A percentile compares a stretch with the other conserved stretches of the same genome.
phyloP scores from a whole-genome alignment of 1,284 basidiomycete genomes.

The Rhodofomes roseus region DNA sequence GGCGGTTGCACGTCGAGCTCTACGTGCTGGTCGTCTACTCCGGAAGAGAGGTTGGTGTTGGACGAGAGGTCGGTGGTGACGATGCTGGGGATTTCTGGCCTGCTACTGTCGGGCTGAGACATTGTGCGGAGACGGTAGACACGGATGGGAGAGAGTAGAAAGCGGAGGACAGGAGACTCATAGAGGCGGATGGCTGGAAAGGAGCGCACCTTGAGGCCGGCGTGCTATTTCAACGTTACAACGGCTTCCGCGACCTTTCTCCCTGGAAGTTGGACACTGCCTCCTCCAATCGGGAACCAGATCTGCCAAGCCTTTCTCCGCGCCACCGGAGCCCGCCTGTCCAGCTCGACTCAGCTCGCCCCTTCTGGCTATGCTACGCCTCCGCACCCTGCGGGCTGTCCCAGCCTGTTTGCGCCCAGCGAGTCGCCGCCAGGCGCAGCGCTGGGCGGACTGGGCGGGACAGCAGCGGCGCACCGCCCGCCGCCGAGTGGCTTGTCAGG shows the following conservation, averaged over 20 bases:
- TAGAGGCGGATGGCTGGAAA: background rate
- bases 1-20: background rate
- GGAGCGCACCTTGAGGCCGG: background rate
- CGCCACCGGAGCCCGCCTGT: background rate
- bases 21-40: background rate
- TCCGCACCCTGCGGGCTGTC: background rate
- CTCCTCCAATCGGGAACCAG: constrained; percentile 4
- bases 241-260: background rate
- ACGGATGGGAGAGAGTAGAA: background rate
- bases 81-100: constrained; percentile 20
- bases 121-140: constrained; percentile 5
- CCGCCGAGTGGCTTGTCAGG: background rate
- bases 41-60: constrained; percentile 2
- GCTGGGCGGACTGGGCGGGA: background rate
- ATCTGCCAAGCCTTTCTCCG: background rate
- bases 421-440: background rate
- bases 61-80: constrained; percentile 25
- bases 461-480: background rate
- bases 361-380: background rate
- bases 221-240: constrained; percentile 5
- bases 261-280: constrained; percentile 2
- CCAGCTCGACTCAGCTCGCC: background rate
- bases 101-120: constrained; percentile 12
- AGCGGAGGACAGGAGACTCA: background rate
- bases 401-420: background rate